phyloP scores from a whole-genome alignment of 2,329 filamentous ascomycete species.

The Aspergillus sergii region DNA sequence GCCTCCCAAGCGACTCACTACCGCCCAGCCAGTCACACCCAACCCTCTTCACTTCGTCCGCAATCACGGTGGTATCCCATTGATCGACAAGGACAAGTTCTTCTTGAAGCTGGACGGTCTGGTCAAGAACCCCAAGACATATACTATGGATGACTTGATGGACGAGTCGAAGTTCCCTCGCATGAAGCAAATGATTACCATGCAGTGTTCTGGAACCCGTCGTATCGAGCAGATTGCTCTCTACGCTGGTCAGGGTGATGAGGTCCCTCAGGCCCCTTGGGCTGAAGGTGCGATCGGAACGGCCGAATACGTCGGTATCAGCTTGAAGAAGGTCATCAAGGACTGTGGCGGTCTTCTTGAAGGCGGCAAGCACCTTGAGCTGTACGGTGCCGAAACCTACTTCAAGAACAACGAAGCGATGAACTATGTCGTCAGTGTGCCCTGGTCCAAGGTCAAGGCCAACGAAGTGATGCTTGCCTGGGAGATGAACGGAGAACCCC shows the following conservation, averaged over 20 bases:
- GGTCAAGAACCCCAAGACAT: conserved; percentile 59
- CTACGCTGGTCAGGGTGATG: conserved; percentile 69
- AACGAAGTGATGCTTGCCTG: conserved; percentile 69
- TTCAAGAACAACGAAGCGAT: conserved; percentile 67
- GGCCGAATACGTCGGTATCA: conserved; percentile 64
- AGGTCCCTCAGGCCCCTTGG: conserved; percentile 56
- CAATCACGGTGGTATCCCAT: conserved; percentile 72
- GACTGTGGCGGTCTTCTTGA: conserved; percentile 64
- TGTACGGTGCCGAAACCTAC: conserved; percentile 72
- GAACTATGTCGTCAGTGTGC: conserved; percentile 70
- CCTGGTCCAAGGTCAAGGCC: conserved; percentile 67
- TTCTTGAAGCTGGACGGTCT: conserved; percentile 61
- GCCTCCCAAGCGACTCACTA: conserved; percentile 61
- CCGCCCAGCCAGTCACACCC: conserved; percentile 58
- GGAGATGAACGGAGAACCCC: conserved; percentile 70
- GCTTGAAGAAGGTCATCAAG: conserved; percentile 70
- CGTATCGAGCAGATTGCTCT: conserved; percentile 68
- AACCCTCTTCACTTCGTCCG: conserved; percentile 69
- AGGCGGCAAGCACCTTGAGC: conserved; percentile 64
- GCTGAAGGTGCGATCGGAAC: conserved; percentile 70
- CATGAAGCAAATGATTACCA: conserved; percentile 59
- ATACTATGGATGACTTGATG: conserved; percentile 63
- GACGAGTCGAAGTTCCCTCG: conserved; percentile 64
- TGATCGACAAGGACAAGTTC: conserved; percentile 61
- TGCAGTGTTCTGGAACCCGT: conserved; percentile 71